phyloP scores from a whole-genome alignment of 164 flowering plant genomes.

The Amborella trichopoda region DNA sequence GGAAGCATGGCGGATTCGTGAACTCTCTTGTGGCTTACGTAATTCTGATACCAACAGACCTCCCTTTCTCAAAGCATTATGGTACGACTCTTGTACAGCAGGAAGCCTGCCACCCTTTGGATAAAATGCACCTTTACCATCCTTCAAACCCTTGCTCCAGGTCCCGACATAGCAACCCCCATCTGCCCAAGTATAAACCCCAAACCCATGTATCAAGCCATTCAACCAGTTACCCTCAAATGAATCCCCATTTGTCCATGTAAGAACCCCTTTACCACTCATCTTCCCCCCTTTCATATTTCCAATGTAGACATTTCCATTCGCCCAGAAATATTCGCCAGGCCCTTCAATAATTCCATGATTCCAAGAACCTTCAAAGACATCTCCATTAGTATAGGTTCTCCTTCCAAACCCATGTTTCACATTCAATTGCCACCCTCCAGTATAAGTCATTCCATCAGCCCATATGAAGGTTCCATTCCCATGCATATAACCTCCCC shows the following conservation, averaged over 20 bases:
- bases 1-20: conserved; percentile 54
- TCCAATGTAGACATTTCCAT: conserved; percentile 78
- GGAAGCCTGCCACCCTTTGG: conserved; percentile 68
- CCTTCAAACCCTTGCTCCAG: conserved; percentile 89
- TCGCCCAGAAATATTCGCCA: conserved; percentile 88
- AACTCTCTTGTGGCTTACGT: conserved; percentile 40
- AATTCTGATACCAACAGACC: conserved; percentile 79
- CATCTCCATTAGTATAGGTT: conserved; percentile 70
- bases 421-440: conserved; percentile 79
- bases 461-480: conserved; percentile 52
- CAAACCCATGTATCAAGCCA: conserved; percentile 95
- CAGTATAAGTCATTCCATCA: conserved; percentile 47
- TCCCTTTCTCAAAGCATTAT: conserved; percentile 68
- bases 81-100: conserved; percentile 56
- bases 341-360: conserved; percentile 83
- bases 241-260: conserved; percentile 85
- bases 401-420: conserved; percentile 91
- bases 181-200: conserved; percentile 83
- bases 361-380: conserved; percentile 92
- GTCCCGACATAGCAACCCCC: conserved; percentile 94
- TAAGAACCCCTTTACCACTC: conserved; percentile 87
- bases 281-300: conserved; percentile 92
- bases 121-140: conserved; percentile 92
- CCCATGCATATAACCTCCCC: conserved; percentile 88
- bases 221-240: conserved; percentile 93